phyloP scores from a whole-genome alignment of 495 filamentous ascomycete genomes.

The Stereocaulon alpinum region DNA sequence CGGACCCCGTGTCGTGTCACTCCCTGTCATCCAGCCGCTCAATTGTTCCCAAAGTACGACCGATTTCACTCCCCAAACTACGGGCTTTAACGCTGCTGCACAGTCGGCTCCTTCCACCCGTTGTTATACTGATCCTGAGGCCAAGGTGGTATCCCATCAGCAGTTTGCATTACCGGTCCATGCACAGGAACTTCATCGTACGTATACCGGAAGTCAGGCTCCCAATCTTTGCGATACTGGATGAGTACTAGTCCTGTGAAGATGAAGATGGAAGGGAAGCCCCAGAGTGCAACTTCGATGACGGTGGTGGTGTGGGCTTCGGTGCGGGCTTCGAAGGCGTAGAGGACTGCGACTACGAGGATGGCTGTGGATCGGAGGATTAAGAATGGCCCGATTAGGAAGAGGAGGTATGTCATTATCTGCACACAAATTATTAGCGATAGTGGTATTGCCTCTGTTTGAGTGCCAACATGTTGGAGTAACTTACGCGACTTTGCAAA shows the following conservation, averaged over 20 bases:
- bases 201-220: slow-evolving; percentile 2
- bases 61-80: not conserved
- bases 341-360: not conserved
- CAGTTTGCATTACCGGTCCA: not conserved
- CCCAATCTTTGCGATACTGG: not conserved
- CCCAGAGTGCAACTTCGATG: not conserved
- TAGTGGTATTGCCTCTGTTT: not conserved
- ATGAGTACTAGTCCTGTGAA: slow-evolving; percentile 5
- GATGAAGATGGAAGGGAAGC: not conserved
- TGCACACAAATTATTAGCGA: not conserved
- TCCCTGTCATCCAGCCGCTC: no score
- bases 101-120: not conserved
- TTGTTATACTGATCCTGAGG: not conserved
- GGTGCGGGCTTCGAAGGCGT: not conserved
- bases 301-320: not conserved
- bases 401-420: slow-evolving; percentile 1
- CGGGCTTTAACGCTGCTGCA: not conserved
- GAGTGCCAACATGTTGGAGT: not conserved
- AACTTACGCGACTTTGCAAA: not conserved
- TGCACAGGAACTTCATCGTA: not conserved
- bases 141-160: not conserved
- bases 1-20: no score
- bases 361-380: not conserved
- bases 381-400: not conserved
- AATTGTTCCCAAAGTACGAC: no score